These are phyloP conservation scores for Saccharomycopsis hybrid DNA, from an alignment of 1,139 yeast genomes.

Conservation along the genomic window DNA sequence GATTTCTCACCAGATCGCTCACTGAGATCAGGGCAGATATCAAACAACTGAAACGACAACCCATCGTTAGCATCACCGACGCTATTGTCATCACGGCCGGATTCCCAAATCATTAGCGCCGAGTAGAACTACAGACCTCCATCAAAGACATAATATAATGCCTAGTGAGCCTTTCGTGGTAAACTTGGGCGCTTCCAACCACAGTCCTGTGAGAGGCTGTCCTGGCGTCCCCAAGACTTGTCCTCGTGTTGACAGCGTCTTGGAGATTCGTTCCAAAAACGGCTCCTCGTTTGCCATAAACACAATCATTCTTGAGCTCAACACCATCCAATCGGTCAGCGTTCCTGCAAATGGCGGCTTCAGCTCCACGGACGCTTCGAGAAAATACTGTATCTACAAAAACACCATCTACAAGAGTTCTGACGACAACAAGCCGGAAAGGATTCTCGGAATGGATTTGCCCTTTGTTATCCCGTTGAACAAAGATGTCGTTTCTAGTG, in stretches of 20 bases:
- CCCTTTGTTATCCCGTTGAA: conserved; percentile 58
- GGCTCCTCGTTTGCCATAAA: conserved; percentile 17
- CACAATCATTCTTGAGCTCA: conserved; percentile 17
- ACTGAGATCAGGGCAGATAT: too few species aligned
- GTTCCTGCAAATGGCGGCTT: conserved; percentile 17
- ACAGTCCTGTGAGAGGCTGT: conserved; percentile 20
- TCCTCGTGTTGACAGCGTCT: conserved; percentile 21
- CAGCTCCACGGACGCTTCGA: conserved; percentile 12
- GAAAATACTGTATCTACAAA: conserved; percentile 15
- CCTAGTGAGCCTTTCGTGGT: conserved; percentile 21
- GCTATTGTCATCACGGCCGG: too few species aligned
- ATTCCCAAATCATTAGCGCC: too few species aligned
- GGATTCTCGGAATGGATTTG: conserved; percentile 47
- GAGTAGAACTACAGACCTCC: too few species aligned
- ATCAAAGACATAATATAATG: too few species aligned
- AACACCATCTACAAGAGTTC: conserved; percentile 13
- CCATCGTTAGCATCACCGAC: too few species aligned
- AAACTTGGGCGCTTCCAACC: conserved; percentile 20
- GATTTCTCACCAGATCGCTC: too few species aligned
- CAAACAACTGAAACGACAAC: too few species aligned
- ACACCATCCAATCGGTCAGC: conserved; percentile 19
- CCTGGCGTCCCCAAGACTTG: conserved; percentile 22
- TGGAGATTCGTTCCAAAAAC: conserved; percentile 20
- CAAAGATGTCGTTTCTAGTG: conserved; percentile 44
- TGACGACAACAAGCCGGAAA: too few species aligned